Base-by-base conservation (phyloP, 2,329 filamentous ascomycete genomes). In the Stagonosporopsis cucurbitacearum region DNA sequence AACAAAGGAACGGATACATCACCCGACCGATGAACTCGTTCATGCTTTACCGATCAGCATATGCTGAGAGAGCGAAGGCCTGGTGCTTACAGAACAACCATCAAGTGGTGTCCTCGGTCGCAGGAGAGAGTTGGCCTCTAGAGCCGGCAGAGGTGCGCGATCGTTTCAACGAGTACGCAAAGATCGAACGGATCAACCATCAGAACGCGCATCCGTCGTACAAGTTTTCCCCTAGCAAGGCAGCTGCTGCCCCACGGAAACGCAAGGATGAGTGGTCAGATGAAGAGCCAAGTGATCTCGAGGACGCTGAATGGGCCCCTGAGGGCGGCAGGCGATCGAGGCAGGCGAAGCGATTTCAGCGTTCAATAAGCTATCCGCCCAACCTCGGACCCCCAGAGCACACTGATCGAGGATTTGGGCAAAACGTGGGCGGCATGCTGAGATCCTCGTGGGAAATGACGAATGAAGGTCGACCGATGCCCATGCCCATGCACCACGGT, bases 1-100 rank as follows among this genome's bases (percentile, higher is more conserved):
- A 86, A 39, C 84, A 85, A 66, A 84, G 86, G 54, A 91, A 86
- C 32, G 90, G 90, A 23, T 92, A 93, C 72, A 84, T 98, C 64
- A 92, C 94, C 68, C 84, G 95, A 26, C 93, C 95, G 2, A 96
- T 97, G 89, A 99, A 99, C 75, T 94, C 91, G 0, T 99, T 98
- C 79, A 96, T 99, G 89, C 81, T 99, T 46, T 99, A 99, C 75
- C 89, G 95, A 37, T 96, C 95, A 63, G 91, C 92, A 6, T 97
- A 91, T 71, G 91, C 96, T 57, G 90, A 95, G 59, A 84, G 92
- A 28, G 91, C 91, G 56, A 96, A 96, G 76, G 82, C 85, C 47
- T 91, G 88, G 81, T 91, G 90, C 66, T 80, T 86, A 13, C 87
- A 95, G 67, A 94, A 95, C 75, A 97, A 98, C 77, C 94, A 99